A percentile compares a stretch with the other conserved stretches of the same genome.
Evolutionary conservation across 23 red algal species (phyloP).

Genomic region (Agarophyton chilense): DNA sequence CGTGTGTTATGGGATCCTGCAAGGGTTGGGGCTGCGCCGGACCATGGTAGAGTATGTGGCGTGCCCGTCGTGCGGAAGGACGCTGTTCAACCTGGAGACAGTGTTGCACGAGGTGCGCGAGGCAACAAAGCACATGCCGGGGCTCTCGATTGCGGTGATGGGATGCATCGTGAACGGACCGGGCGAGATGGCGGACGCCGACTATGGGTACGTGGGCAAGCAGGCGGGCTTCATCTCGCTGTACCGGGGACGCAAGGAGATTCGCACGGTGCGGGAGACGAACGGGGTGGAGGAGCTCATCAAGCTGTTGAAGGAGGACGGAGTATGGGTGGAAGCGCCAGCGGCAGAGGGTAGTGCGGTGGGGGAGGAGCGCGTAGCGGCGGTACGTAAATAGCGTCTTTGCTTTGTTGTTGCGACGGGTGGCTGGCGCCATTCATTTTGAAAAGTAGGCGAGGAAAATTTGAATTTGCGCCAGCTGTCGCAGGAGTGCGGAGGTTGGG

Average conservation of each 20-base stretch:
- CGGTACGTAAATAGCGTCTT: neutral
- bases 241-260: constrained; percentile 93
- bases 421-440: neutral
- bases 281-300: constrained; percentile 91
- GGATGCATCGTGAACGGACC: constrained; percentile 99
- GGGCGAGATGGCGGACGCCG: constrained; percentile 99
- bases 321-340: constrained; percentile 94
- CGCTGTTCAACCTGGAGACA: constrained; percentile 95
- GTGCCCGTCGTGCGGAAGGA: constrained; percentile 96
- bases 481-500: too few species aligned
- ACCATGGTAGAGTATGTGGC: constrained; percentile 99
- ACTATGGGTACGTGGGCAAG: constrained; percentile 99
- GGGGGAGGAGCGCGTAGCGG: neutral
- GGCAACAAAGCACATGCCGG: constrained; percentile 99
- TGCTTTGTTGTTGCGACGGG: neutral
- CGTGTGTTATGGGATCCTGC: constrained; percentile 97
- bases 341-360: constrained; percentile 5
- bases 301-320: constrained; percentile 90
- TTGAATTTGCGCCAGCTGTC: constrained; percentile 17
- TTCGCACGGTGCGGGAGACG: constrained; percentile 86
- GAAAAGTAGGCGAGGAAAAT: neutral
- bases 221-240: constrained; percentile 86
- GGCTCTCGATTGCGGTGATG: constrained; percentile 97
- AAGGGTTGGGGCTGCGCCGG: constrained; percentile 87
- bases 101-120: constrained; percentile 97